These are phyloP conservation scores for Musa itinerans DNA, from an alignment of 176 grass and related monocot species.

Conservation along the genomic window DNA sequence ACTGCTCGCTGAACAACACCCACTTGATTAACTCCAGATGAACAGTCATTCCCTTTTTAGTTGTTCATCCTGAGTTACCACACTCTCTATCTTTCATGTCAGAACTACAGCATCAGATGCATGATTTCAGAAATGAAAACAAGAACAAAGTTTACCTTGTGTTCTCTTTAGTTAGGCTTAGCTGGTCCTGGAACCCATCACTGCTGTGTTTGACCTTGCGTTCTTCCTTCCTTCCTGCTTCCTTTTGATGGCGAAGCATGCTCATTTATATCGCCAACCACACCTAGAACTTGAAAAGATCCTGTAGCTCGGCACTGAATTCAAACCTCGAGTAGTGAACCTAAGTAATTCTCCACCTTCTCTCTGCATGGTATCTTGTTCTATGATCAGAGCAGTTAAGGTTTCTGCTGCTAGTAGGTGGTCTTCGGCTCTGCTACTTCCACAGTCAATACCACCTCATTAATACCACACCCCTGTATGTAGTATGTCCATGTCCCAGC, in stretches of 20 bases:
- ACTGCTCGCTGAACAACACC: no score
- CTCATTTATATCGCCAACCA: background rate
- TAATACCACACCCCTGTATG: background rate
- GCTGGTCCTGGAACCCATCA: background rate
- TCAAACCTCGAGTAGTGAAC: background rate
- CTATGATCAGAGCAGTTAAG: background rate
- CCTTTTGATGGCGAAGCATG: background rate
- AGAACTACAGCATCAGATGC: background rate
- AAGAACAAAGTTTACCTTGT: no score
- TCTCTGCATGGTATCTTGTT: background rate
- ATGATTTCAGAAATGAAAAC: background rate
- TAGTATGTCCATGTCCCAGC: background rate
- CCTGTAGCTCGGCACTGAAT: background rate
- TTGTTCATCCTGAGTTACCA: background rate
- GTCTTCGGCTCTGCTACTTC: background rate
- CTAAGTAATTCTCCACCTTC: background rate
- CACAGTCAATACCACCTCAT: background rate
- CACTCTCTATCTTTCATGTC: background rate
- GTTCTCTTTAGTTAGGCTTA: background rate
- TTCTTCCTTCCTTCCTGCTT: no score
- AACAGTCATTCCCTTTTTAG: no score
- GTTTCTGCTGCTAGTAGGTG: background rate
- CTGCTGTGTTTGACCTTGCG: no score
- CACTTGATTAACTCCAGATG: no score
- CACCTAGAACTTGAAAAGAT: background rate